Percentiles rank a stretch among this genome's conserved stretches.
phyloP scores from a whole-genome alignment of 176 grass and related monocot species.

The Carex parvula region DNA sequence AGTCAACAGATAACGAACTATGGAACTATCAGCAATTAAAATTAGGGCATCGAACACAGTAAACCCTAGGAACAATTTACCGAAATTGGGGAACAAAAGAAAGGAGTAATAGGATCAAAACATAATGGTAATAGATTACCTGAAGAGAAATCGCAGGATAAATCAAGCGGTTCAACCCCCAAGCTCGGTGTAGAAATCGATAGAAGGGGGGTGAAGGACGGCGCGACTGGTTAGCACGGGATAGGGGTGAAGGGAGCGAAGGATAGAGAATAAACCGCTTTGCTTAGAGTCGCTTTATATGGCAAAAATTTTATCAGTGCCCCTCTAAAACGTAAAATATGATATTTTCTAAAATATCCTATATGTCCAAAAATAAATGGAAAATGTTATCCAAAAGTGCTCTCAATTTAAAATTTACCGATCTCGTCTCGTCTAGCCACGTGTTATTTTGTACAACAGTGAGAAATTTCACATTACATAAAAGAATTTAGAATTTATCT shows the following conservation, averaged over 20 bases:
- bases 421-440: not conserved
- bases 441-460: not conserved
- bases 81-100: not conserved
- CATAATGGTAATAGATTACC: not conserved
- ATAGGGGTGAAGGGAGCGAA: not conserved
- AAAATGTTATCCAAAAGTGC: not conserved
- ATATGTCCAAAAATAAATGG: not conserved
- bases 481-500: not conserved
- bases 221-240: conserved; percentile 18
- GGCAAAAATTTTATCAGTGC: not conserved
- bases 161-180: not conserved
- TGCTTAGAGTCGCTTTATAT: too few species aligned
- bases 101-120: not conserved
- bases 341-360: not conserved
- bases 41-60: not conserved
- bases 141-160: not conserved
- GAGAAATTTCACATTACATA: not conserved
- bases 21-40: not conserved
- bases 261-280: not conserved
- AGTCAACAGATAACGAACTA: not conserved
- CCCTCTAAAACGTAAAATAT: not conserved
- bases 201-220: not conserved
- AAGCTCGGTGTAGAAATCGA: not conserved
- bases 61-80: not conserved
- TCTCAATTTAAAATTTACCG: not conserved